A percentile compares a stretch with the other conserved stretches of the same genome.
These are phyloP conservation scores for Hammondia hammondi DNA, from an alignment of 169 alveolate genomes.

Conservation along the genomic window DNA sequence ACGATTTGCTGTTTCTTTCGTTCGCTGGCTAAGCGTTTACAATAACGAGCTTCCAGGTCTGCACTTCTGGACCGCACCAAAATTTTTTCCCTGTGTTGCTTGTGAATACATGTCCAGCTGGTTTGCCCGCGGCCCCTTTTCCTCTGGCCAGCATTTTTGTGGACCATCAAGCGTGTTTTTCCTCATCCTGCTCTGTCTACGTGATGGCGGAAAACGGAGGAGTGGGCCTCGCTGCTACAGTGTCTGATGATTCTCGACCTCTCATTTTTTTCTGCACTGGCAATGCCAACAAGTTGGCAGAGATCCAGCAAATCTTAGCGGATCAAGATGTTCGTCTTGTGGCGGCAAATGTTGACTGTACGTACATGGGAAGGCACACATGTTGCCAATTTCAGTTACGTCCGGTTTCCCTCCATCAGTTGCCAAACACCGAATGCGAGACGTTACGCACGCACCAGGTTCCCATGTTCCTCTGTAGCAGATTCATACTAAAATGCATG, in stretches of 20 bases:
- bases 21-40: no score
- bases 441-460: not conserved
- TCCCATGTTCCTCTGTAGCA: not conserved
- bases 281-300: conserved; percentile 61
- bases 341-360: conserved; percentile 66
- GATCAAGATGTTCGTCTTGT: conserved; percentile 30
- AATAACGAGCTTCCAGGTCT: no score
- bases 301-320: conserved; percentile 60
- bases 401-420: not conserved
- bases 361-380: not conserved
- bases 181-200: not conserved
- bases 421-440: not conserved
- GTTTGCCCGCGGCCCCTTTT: no score
- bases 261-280: conserved; percentile 68
- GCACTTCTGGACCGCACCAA: no score
- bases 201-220: not conserved
- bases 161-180: not conserved
- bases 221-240: not conserved
- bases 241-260: not conserved
- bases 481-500: no score
- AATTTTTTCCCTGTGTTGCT: no score
- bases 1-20: no score
- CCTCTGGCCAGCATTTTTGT: no score
- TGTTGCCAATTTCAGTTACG: not conserved
- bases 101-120: no score